A percentile compares a stretch with the other conserved stretches of the same genome.
Conservation (phyloP, 2,329 filamentous ascomycete genomes). For the Diaporthe sp. region DNA sequence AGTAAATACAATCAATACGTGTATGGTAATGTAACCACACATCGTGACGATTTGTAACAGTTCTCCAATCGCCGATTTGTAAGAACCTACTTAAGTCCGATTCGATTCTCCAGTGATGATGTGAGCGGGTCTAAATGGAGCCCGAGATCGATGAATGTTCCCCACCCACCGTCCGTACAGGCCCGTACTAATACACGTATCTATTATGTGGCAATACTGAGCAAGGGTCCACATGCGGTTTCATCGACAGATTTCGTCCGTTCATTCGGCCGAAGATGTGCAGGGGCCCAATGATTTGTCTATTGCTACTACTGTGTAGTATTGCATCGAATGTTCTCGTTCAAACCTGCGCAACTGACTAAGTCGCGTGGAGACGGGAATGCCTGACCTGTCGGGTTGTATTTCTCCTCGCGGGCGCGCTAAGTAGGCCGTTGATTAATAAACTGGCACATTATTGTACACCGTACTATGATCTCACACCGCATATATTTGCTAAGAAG, state of each 20-base stretch:
- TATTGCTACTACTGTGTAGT: too few relatives aligned
- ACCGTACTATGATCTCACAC: not conserved
- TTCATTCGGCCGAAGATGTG: not conserved
- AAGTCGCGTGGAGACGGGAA: not conserved
- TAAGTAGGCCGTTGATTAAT: not conserved
- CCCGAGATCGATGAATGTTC: not conserved
- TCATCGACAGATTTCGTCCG: not conserved
- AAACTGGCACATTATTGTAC: too few relatives aligned
- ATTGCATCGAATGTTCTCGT: not conserved
- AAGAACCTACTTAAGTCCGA: not conserved
- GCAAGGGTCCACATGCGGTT: not conserved
- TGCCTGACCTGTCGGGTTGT: not conserved
- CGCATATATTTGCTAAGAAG: not conserved
- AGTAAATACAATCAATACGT: not conserved
- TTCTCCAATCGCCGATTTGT: not conserved
- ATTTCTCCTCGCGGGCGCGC: not conserved
- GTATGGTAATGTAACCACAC: not conserved
- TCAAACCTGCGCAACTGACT: not conserved
- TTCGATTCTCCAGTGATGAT: not conserved
- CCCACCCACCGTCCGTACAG: not conserved
- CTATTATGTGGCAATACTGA: not conserved
- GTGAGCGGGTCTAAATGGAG: not conserved
- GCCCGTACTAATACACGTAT: not conserved
- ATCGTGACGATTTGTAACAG: not conserved
- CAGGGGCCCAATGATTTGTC: not conserved